Evolutionary conservation across 805 yeast species (phyloP).

Genomic region (Nakazawaea ernobii): DNA sequence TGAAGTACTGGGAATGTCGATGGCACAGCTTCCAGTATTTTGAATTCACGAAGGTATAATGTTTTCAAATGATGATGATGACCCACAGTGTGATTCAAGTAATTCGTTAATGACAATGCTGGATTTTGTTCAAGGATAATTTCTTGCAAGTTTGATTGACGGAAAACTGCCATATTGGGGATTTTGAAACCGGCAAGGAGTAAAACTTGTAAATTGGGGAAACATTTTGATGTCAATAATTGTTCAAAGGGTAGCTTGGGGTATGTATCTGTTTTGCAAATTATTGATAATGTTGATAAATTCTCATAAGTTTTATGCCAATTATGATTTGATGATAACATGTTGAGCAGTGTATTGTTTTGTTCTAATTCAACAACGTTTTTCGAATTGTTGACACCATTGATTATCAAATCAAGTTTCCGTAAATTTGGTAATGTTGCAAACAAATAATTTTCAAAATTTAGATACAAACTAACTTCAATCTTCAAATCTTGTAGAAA

Average conservation of each 20-base stretch:
- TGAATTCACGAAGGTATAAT: conserved; percentile 1
- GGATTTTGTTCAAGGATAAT: not conserved
- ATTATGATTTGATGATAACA: not conserved
- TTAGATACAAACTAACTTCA: not conserved
- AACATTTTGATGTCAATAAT: not conserved
- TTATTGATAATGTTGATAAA: not conserved
- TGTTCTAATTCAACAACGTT: not conserved
- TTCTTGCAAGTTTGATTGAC: not conserved
- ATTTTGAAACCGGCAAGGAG: conserved; percentile 2
- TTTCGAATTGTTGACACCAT: not conserved
- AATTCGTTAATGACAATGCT: not conserved
- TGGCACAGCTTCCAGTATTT: not conserved
- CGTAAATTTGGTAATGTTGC: conserved; percentile 2
- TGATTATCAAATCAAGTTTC: not conserved
- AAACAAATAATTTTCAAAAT: conserved; percentile 1
- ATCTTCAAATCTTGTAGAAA: not conserved
- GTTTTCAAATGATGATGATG: not conserved
- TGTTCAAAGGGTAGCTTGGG: not conserved
- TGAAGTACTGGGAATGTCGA: not conserved
- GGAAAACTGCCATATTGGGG: not conserved
- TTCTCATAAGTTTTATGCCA: not conserved
- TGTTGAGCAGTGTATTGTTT: not conserved
- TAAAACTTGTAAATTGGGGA: conserved; percentile 1
- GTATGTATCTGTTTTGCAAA: not conserved
- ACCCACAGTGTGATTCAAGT: not conserved